Percentiles rank a stretch among this genome's conserved stretches.
Conservation (phyloP, 2,329 filamentous ascomycete genomes). For the Lasiodiplodia theobromae region DNA sequence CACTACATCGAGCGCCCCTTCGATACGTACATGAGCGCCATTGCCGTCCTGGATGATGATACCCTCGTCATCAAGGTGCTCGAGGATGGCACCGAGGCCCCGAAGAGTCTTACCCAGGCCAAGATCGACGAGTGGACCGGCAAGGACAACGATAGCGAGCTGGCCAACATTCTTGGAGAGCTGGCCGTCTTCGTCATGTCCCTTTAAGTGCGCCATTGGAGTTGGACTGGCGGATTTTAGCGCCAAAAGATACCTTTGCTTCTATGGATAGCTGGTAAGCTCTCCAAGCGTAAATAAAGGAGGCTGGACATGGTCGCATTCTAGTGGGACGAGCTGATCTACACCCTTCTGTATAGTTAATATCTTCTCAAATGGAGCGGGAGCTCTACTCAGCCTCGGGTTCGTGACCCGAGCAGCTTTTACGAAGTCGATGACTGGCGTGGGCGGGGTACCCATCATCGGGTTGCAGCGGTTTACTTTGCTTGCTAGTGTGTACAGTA, state of each 20-base stretch:
- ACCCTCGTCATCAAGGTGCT: slow-evolving; percentile 55
- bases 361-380: slow-evolving; percentile 10
- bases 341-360: slow-evolving; percentile 26
- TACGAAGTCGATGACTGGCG: slow-evolving; percentile 28
- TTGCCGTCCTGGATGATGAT: slow-evolving; percentile 48
- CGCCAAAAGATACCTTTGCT: neutral
- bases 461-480: slow-evolving; percentile 19
- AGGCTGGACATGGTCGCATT: slow-evolving; percentile 18
- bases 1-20: slow-evolving; percentile 76
- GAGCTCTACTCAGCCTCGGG: slow-evolving; percentile 13
- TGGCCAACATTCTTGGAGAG: slow-evolving; percentile 41
- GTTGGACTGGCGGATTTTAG: neutral
- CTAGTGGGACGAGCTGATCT: slow-evolving; percentile 12
- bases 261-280: slow-evolving; percentile 2
- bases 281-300: slow-evolving; percentile 17
- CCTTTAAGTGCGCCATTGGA: neutral
- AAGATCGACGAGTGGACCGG: slow-evolving; percentile 41
- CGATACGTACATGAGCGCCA: slow-evolving; percentile 66
- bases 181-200: slow-evolving; percentile 30
- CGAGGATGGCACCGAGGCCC: slow-evolving; percentile 53
- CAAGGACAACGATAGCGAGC: slow-evolving; percentile 49
- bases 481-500: slow-evolving; percentile 21
- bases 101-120: slow-evolving; percentile 17
- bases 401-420: slow-evolving; percentile 15
- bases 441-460: slow-evolving; percentile 26